Base-by-base conservation (phyloP, 768 basidiomycete genomes). In the Hirschioporus abietinus region DNA sequence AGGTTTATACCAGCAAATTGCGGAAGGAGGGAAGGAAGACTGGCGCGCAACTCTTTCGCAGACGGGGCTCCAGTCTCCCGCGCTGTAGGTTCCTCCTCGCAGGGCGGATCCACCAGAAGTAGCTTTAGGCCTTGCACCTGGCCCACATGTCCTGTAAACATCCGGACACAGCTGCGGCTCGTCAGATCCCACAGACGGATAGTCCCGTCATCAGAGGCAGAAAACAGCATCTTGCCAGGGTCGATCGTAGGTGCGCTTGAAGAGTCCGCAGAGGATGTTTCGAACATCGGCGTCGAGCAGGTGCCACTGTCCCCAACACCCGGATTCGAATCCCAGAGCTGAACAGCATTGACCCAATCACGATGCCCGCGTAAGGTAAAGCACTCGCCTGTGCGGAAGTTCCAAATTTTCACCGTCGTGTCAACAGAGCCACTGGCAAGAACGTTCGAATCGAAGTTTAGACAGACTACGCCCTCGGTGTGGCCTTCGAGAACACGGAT, bases 311-410 rank as follows among this genome's bases (percentile, higher is more conserved):
- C 24, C 12, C 26, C 78, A 74, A 70, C 67, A 35, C 71, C 68
- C 25, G 79, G 73, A 66, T 78, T 80, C 1, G 85, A 83, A 74
- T 98, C 94, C 96, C 97, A 99, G 36, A 99, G 79, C 70, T 89
- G 86, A 24, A 99, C 96, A 1, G 93, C 83, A 74, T 99, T 99
- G 67, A 99, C 96, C 95, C 97, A 97, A 72, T 99, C 95, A 35
- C 81, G 81, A 73, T 99, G 97, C 1, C 97, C 97, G 10, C 95
- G 85, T 63, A 99, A 81, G 12, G 93, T 92, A 77, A 97, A 98
- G 35, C 94, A 93, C 65, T 91, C 91, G 60, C 93, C 93, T 0
- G 91, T 95, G 58, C 90, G 87, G 74, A 96, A 86, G 76, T 99
- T 97, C 92, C 94, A 93, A 35, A 97, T 89, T 76, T 91, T 93